A percentile compares a stretch with the other conserved stretches of the same genome.
Conservation (phyloP, 371 early-diverging fungal species). For the Pancytospora epiphaga region DNA sequence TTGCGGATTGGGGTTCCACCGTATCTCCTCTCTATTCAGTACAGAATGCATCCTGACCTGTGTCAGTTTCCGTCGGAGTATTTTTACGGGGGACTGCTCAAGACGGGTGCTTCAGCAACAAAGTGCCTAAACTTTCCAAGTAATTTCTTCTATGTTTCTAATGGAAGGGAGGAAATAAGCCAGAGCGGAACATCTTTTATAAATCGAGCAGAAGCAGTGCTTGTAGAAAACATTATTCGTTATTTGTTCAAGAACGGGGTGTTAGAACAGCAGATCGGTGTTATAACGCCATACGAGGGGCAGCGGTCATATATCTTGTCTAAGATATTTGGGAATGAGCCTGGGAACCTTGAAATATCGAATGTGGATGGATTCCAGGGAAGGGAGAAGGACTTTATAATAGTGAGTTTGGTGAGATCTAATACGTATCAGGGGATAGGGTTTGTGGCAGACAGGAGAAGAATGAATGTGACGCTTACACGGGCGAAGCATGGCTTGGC, state of each 20-base stretch:
- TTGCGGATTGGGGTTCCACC: constrained; percentile 62
- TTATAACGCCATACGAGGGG: constrained; percentile 55
- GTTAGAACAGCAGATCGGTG: constrained; percentile 44
- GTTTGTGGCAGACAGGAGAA: constrained; percentile 84
- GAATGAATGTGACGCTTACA: constrained; percentile 91
- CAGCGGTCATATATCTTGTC: constrained; percentile 61
- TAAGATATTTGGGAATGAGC: constrained; percentile 71
- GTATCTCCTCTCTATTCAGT: constrained; percentile 51
- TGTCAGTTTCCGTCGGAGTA: constrained; percentile 24
- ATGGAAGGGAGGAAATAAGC: constrained; percentile 12
- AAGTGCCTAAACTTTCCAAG: constrained; percentile 41
- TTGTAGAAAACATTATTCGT: constrained; percentile 18
- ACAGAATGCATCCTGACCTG: constrained; percentile 52
- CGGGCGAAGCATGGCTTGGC: constrained; percentile 85
- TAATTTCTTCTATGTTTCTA: constrained; percentile 1
- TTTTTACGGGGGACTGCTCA: constrained; percentile 49
- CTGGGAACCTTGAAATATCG: constrained; percentile 65
- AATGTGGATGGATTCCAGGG: constrained; percentile 95
- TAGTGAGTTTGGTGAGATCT: constrained; percentile 84
- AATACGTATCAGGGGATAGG: constrained; percentile 88
- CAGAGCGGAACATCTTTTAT: constrained; percentile 44
- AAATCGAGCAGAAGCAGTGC: constrained; percentile 22
- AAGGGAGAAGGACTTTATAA: constrained; percentile 95
- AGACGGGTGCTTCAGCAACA: not conserved
- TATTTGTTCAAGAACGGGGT: constrained; percentile 45